phyloP scores from a whole-genome alignment of 495 filamentous ascomycete genomes.

The Aspergillus bertholletiae region DNA sequence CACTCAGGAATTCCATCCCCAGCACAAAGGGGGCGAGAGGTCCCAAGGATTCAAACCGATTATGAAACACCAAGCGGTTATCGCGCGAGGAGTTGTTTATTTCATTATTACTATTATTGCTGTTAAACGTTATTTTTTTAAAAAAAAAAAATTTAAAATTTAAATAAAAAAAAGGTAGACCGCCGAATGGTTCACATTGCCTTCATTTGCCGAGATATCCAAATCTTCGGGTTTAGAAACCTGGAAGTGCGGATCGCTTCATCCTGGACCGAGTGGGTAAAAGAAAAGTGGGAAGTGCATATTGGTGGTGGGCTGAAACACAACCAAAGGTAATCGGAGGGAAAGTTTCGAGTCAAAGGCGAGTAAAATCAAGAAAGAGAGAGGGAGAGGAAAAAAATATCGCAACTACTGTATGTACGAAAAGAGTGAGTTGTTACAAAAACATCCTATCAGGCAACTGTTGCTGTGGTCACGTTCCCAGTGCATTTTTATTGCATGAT shows the following conservation, averaged over 20 bases:
- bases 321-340: too few relatives aligned
- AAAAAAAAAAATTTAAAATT: too few relatives aligned
- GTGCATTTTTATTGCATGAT: slow-evolving; percentile 1
- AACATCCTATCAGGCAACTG: not conserved
- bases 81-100: slow-evolving; percentile 4
- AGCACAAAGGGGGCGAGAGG: not conserved
- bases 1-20: not conserved
- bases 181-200: not conserved
- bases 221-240: not conserved
- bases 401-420: too few relatives aligned
- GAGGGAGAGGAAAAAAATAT: not conserved
- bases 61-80: slow-evolving; percentile 2
- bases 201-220: not conserved
- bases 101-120: too few relatives aligned
- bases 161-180: too few relatives aligned
- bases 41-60: not conserved
- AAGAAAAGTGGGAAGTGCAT: too few relatives aligned
- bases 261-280: not conserved
- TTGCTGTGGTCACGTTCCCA: not conserved
- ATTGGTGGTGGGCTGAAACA: not conserved
- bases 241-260: not conserved
- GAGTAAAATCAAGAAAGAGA: not conserved
- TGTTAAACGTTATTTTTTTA: too few relatives aligned
- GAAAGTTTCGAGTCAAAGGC: too few relatives aligned
- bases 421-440: too few relatives aligned